Base-by-base conservation (phyloP, 2,329 filamentous ascomycete genomes). In the Cytospora chrysosperma region DNA sequence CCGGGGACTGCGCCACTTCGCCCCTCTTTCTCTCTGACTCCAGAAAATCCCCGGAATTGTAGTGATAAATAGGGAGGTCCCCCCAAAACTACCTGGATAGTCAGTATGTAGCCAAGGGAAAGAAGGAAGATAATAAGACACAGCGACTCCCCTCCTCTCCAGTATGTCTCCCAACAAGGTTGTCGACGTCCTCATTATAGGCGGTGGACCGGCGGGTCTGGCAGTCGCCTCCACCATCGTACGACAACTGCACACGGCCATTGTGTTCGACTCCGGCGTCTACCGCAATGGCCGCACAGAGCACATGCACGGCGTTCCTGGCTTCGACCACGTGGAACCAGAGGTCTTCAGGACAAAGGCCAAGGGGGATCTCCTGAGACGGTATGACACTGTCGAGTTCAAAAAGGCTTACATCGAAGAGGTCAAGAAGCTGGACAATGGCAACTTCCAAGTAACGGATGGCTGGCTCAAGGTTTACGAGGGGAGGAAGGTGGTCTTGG, bases 401-500 rank as follows among this genome's bases (percentile, higher is more conserved):
- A 56, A 57, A 24, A 59, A 37, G 24, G 59, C 65, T 5, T 70
- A 71, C 51, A 67, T 71, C n/a, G 69, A 69, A 2, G 70, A 61
- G 1, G 54, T 78, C 28, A 53, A 62, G 30, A 67, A 62, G n/a
- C 32, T 66, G 19, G 55, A 58, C 10, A 61, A 59, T 3, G 62
- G 65, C 15, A 47, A 50, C 6, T 66, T 66, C 32, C 40, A 56
- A 12, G 71, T 75, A 7, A 68, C 69, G 1, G 84, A 85, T 64
- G 60, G 63, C 27, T 50, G 40, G 43, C 82, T 81, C 0, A 68
- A 71, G 2, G 69, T 68, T 0, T 87, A 80, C 68, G 67, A 71
- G 12, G 84, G 84, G 0, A 76, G 76, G 54, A 87, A 84, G 64
- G 59, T 89, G 1, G 79, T 85, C 0, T 72, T 89, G 0, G 85